Evolutionary conservation across 2,329 filamentous ascomycete genomes (phyloP).

Genomic region (Thielaviopsis euricoi): DNA sequence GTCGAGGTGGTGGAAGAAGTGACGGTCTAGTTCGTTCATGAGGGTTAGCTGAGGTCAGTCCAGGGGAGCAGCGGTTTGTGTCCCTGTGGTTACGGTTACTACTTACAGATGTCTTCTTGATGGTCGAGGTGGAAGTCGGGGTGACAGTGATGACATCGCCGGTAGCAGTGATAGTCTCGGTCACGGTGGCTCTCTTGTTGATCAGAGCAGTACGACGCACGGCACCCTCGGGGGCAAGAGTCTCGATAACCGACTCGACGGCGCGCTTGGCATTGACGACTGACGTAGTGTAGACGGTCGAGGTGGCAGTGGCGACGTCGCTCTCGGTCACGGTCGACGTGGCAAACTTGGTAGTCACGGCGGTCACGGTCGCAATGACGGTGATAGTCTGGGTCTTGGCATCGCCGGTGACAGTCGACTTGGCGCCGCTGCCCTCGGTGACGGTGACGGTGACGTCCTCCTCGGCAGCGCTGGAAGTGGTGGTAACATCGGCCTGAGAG

Average conservation of each 20-base stretch:
- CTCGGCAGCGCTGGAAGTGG: not conserved
- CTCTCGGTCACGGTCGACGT: conserved; percentile 23
- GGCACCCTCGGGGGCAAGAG: conserved; percentile 12
- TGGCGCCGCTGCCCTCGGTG: conserved; percentile 1
- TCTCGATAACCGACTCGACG: conserved; percentile 17
- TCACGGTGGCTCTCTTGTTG: conserved; percentile 14
- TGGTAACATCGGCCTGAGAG: not conserved
- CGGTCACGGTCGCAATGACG: conserved; percentile 17
- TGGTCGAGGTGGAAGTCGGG: conserved; percentile 11
- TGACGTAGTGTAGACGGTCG: conserved; percentile 20
- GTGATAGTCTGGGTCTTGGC: conserved; percentile 19
- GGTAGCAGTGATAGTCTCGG: conserved; percentile 20
- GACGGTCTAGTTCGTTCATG: conserved; percentile 7
- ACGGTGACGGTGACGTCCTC: conserved; percentile 13
- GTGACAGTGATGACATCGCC: conserved; percentile 16
- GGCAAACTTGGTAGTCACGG: conserved; percentile 21
- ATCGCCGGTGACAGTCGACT: conserved; percentile 13
- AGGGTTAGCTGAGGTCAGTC: too few relatives aligned
- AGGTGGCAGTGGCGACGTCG: conserved; percentile 21
- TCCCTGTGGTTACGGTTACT: too few relatives aligned
- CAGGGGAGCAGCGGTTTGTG: too few relatives aligned
- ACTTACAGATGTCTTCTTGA: conserved; percentile 8
- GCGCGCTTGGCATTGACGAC: conserved; percentile 22
- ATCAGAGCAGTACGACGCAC: conserved; percentile 1
- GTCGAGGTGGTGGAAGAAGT: conserved; percentile 16